phyloP scores from a whole-genome alignment of 2,329 filamentous ascomycete species.

The Calonectria leucothoes region DNA sequence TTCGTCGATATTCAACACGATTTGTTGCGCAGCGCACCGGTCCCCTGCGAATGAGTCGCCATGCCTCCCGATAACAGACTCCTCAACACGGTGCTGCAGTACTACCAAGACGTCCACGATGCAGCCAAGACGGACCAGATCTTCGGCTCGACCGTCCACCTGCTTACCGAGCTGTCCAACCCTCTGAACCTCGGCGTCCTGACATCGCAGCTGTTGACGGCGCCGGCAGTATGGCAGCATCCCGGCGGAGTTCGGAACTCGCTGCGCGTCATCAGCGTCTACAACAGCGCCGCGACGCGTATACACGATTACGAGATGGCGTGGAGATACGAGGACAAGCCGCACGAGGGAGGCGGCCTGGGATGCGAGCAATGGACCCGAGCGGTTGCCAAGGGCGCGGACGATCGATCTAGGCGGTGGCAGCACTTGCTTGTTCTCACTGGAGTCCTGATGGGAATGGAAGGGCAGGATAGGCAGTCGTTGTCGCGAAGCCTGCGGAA shows the following conservation, averaged over 20 bases:
- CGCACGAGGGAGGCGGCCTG: slow-evolving; percentile 56
- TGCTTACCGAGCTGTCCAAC: slow-evolving; percentile 78
- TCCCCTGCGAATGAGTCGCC: slow-evolving; percentile 26
- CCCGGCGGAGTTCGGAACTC: slow-evolving; percentile 71
- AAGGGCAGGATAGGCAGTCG: slow-evolving; percentile 70
- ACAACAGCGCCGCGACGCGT: slow-evolving; percentile 73
- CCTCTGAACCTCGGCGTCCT: slow-evolving; percentile 80
- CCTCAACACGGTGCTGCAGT: slow-evolving; percentile 73
- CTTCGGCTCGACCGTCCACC: slow-evolving; percentile 73
- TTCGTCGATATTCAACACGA: slow-evolving; percentile 3
- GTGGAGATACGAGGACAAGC: slow-evolving; percentile 44
- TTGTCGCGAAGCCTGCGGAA: slow-evolving; percentile 72
- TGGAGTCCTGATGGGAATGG: slow-evolving; percentile 82
- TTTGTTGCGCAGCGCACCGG: background rate
- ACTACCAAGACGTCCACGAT: slow-evolving; percentile 66
- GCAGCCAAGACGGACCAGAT: slow-evolving; percentile 65
- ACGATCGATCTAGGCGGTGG: slow-evolving; percentile 76
- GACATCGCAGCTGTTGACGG: slow-evolving; percentile 77
- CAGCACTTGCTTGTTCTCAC: slow-evolving; percentile 85
- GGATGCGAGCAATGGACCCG: slow-evolving; percentile 65
- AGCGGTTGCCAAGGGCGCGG: slow-evolving; percentile 67
- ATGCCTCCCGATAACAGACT: slow-evolving; percentile 75
- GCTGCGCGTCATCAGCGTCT: slow-evolving; percentile 76
- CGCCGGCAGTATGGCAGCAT: slow-evolving; percentile 76
- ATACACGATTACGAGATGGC: slow-evolving; percentile 62